Evolutionary conservation across 306 rosid species (phyloP), one percentile per base, ranked within the genome.

Genomic region (Corylus americana): DNA sequence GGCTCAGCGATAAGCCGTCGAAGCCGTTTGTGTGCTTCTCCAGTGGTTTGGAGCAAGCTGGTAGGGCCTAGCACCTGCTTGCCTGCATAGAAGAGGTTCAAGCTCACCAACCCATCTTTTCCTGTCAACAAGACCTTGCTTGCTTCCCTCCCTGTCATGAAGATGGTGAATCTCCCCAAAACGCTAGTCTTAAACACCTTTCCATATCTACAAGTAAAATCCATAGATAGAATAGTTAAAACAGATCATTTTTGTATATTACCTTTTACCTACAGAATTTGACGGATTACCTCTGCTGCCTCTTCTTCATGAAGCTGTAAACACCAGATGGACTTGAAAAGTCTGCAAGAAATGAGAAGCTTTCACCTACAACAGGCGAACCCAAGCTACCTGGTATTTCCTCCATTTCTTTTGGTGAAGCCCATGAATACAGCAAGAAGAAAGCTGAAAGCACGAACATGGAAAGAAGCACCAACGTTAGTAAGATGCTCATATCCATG

Each of bases 61-160:
- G 93, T 86, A 17, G 89, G 97, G 58, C 98, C 95, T 1, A 93
- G 84, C 61, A 91, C 97, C 77, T 91, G 98, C 71, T 89, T 80
- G 14, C 98, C 97, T 6, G 97, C 88, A 25, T 90, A 89, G 67
- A 90, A 93, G 69, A 93, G 84, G 80, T 91, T 93, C 86, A 93
- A 83, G 82, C 97, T 93, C 81, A 90, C 97, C 88, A 91, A 67
- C 1, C 98, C 93, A 79, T 91, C 98, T 76, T 85, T 91, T 51
- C 95, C 97, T 1, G 92, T 89, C 71, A 93, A 77, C 81, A 91
- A 63, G 54, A 90, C 88, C 88, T 93, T 93, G 35, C 93, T 87
- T 62, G 95, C 97, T 74, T 93, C 95, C 59, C 93, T 93, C 55
- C 98, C 93, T 16, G 97, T 93, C 98, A 91, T 90, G 83, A 93